phyloP scores from a whole-genome alignment of 2,329 filamentous ascomycete genomes.

The Alternaria brassicae region DNA sequence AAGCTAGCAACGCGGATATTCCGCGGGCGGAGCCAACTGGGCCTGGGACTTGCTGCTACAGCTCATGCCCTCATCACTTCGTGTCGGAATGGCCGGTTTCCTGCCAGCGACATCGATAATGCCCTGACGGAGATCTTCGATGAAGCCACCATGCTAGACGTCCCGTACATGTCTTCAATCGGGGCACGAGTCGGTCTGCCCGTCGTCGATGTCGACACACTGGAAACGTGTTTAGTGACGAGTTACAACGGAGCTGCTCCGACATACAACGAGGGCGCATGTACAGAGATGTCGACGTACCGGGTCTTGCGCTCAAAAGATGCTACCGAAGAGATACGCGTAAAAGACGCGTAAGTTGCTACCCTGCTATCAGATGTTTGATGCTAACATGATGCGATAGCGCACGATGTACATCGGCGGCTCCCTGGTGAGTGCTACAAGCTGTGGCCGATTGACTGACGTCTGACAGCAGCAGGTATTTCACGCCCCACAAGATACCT shows the following conservation, averaged over 20 bases:
- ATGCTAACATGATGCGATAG: not conserved
- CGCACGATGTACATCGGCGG: slow-evolving; percentile 2
- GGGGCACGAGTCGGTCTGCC: not conserved
- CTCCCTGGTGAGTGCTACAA: not conserved
- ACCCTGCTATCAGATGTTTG: not conserved
- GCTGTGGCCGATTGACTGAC: not conserved
- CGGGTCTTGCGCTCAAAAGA: slow-evolving; percentile 1
- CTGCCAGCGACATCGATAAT: not conserved
- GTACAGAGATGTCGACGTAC: slow-evolving; percentile 1
- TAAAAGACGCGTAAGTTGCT: slow-evolving; percentile 1
- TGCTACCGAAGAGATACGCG: not conserved
- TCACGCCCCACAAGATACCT: slow-evolving; percentile 1
- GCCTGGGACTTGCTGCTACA: not conserved
- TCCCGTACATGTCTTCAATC: not conserved
- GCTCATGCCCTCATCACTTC: slow-evolving; percentile 1
- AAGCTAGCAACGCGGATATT: slow-evolving; percentile 1
- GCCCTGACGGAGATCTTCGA: not conserved
- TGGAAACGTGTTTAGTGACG: not conserved
- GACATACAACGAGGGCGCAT: not conserved
- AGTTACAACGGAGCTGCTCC: slow-evolving; percentile 2
- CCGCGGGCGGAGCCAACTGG: not conserved
- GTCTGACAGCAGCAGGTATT: not conserved
- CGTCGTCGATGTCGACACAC: not conserved
- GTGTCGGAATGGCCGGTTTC: not conserved
- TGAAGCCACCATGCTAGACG: not conserved